phyloP scores from a whole-genome alignment of 352 stramenopile species.

The Globisporangium nagaii region DNA sequence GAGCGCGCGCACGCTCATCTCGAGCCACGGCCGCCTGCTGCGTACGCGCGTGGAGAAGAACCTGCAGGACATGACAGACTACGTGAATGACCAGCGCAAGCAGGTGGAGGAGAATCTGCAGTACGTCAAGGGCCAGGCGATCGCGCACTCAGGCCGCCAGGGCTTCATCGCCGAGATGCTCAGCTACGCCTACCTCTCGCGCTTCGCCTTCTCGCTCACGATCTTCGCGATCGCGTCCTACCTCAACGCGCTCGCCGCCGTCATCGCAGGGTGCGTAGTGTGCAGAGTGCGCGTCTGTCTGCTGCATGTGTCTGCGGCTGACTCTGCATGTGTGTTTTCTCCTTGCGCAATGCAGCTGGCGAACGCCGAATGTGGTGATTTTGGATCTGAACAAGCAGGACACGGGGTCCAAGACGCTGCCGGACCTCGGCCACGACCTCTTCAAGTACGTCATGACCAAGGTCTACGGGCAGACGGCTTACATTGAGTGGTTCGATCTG shows the following conservation, averaged over 20 bases:
- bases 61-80: slow-evolving; percentile 72
- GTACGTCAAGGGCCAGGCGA: slow-evolving; percentile 45
- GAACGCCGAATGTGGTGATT: slow-evolving; percentile 82
- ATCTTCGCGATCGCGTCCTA: slow-evolving; percentile 77
- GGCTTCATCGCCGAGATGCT: slow-evolving; percentile 87
- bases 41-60: slow-evolving; percentile 65
- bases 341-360: slow-evolving; percentile 28
- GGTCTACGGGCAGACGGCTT: slow-evolving; percentile 69
- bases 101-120: slow-evolving; percentile 66
- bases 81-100: slow-evolving; percentile 34
- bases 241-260: slow-evolving; percentile 75
- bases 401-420: slow-evolving; percentile 71
- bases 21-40: slow-evolving; percentile 31
- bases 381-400: slow-evolving; percentile 53
- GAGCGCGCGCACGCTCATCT: slow-evolving; percentile 30
- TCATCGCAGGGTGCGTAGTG: slow-evolving; percentile 43
- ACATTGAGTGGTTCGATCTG: slow-evolving; percentile 85
- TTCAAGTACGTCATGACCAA: slow-evolving; percentile 87
- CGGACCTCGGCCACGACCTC: slow-evolving; percentile 80
- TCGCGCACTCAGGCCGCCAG: slow-evolving; percentile 44
- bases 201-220: slow-evolving; percentile 71
- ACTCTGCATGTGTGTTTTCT: background rate
- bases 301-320: background rate
- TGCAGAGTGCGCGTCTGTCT: background rate
- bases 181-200: slow-evolving; percentile 81